phyloP scores from a whole-genome alignment of 106 monocot species.

The Ottelia alismoides region DNA sequence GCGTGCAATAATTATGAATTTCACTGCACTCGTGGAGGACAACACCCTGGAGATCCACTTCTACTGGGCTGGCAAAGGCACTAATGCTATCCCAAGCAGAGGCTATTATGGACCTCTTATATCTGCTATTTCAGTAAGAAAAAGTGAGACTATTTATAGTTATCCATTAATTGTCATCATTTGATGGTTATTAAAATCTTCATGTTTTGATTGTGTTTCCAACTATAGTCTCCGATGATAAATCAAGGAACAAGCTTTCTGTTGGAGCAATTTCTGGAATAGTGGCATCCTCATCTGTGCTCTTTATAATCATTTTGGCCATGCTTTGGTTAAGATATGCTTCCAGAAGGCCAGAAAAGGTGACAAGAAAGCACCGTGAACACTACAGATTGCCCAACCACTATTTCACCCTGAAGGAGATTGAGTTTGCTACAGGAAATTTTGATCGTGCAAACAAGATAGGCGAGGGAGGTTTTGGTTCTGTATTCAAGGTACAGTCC shows the following conservation, averaged over 20 bases:
- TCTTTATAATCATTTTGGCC: not conserved
- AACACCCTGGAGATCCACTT: too few species aligned
- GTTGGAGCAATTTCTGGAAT: conserved; percentile 1
- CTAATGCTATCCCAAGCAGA: too few species aligned
- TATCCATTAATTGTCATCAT: too few species aligned
- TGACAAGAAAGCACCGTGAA: not conserved
- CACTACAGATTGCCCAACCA: not conserved
- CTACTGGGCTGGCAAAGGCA: too few species aligned
- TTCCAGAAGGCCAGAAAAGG: not conserved
- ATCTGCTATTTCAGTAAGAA: too few species aligned
- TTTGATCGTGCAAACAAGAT: conserved; percentile 13
- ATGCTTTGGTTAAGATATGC: not conserved
- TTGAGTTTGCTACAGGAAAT: conserved; percentile 5
- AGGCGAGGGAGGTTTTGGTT: conserved; percentile 13
- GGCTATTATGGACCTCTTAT: too few species aligned
- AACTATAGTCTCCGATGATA: too few species aligned
- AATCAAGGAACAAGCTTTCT: not conserved
- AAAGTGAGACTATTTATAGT: too few species aligned
- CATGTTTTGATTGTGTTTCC: too few species aligned
- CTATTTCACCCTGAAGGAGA: conserved; percentile 5
- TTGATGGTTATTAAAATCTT: too few species aligned
- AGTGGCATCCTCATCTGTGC: not conserved
- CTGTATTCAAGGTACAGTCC: conserved; percentile 5
- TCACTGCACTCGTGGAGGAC: too few species aligned
- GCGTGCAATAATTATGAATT: too few species aligned